Evolutionary conservation across 495 filamentous ascomycete species (phyloP).

Genomic region (Penicillium egyptiacum): DNA sequence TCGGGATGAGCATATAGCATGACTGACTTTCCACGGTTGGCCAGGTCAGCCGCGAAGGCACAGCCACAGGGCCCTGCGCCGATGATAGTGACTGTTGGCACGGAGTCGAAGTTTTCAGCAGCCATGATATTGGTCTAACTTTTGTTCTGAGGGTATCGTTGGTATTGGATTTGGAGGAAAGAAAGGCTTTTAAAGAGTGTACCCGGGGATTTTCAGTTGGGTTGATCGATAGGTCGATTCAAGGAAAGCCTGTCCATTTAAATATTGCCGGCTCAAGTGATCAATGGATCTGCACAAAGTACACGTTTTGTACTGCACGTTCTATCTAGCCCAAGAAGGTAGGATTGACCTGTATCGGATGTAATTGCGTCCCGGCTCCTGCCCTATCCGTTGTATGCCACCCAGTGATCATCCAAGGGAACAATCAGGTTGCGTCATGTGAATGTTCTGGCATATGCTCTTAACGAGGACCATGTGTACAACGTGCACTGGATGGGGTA

Average conservation of each 20-base stretch:
- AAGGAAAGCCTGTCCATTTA: not conserved
- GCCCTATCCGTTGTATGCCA: not conserved
- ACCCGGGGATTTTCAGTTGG: not conserved
- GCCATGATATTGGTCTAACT: slow-evolving; percentile 7
- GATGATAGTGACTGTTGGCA: slow-evolving; percentile 18
- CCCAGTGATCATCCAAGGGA: not conserved
- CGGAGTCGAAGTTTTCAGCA: slow-evolving; percentile 13
- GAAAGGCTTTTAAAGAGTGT: not conserved
- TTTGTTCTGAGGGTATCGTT: not conserved
- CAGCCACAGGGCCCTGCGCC: slow-evolving; percentile 22
- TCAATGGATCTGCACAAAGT: slow-evolving; percentile 1
- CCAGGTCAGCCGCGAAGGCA: slow-evolving; percentile 22
- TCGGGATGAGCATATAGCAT: slow-evolving; percentile 23
- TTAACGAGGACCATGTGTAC: not conserved
- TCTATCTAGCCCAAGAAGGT: not conserved
- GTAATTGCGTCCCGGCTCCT: not conserved
- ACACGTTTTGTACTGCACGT: not conserved
- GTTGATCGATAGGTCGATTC: not conserved
- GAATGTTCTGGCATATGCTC: slow-evolving; percentile 1
- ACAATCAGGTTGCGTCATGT: slow-evolving; percentile 8
- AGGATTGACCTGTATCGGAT: not conserved
- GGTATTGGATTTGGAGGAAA: not conserved
- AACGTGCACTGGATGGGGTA: not conserved
- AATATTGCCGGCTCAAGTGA: not conserved
- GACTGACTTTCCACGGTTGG: slow-evolving; percentile 19